Evolutionary conservation across 2,329 filamentous ascomycete species (phyloP).

Genomic region (Phialophora expanda): DNA sequence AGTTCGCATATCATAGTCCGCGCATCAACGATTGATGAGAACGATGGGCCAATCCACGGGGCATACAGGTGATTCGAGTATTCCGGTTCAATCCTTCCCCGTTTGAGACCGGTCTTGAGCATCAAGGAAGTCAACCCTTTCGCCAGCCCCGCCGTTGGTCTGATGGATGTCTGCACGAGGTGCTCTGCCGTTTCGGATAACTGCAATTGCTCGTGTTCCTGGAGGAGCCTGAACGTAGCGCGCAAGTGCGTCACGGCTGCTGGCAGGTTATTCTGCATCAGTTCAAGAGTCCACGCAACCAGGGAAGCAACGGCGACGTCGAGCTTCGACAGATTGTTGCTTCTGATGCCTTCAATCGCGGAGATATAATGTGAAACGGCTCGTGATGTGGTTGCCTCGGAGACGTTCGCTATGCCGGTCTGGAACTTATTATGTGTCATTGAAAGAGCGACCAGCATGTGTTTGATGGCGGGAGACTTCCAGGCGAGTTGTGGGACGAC

Average conservation of each 20-base stretch:
- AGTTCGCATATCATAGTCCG: constrained; percentile 4
- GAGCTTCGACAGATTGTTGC: constrained; percentile 12
- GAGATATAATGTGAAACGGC: constrained; percentile 20
- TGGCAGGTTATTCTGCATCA: constrained; percentile 18
- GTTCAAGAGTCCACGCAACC: constrained; percentile 22
- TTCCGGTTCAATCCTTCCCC: constrained; percentile 9
- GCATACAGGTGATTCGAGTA: constrained; percentile 8
- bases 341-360: constrained; percentile 17
- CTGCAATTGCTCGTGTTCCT: background rate
- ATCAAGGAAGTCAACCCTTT: constrained; percentile 17
- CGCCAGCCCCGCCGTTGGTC: constrained; percentile 7
- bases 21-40: constrained; percentile 16
- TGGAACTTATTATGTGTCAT: constrained; percentile 17
- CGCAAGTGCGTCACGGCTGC: constrained; percentile 10
- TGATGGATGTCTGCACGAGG: background rate
- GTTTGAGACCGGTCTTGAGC: constrained; percentile 1
- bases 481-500: constrained; percentile 25
- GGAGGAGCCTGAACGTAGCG: constrained; percentile 5
- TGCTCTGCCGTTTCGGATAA: background rate
- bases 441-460: constrained; percentile 24
- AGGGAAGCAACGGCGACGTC: constrained; percentile 21
- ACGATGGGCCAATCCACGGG: background rate
- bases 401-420: background rate
- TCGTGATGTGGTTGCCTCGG: background rate
- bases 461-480: constrained; percentile 11